Evolutionary conservation across 345 rosid genomes (phyloP).

Genomic region (Viola odorata): DNA sequence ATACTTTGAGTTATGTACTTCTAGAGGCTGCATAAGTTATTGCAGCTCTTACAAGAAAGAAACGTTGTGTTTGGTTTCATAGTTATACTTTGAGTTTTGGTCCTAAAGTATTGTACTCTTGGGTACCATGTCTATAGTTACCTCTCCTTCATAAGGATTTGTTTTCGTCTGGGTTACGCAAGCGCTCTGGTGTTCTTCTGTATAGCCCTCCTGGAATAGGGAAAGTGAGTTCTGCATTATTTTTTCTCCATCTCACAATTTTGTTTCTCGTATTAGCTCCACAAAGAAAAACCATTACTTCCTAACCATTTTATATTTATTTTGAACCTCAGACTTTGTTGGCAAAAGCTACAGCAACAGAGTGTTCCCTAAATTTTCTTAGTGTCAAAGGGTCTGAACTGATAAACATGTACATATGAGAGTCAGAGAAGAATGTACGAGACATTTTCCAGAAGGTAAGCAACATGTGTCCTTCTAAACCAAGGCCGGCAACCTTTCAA

Average conservation of each 20-base stretch:
- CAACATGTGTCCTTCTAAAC: constrained; percentile 7
- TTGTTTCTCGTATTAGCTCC: too few species aligned
- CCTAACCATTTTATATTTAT: constrained; percentile 15
- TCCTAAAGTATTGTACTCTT: constrained; percentile 6
- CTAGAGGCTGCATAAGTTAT: too few species aligned
- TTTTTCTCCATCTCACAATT: constrained; percentile 3
- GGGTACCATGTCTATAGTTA: constrained; percentile 34
- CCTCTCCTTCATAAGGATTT: constrained; percentile 93
- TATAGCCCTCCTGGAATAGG: constrained; percentile 99
- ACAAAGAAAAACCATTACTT: too few species aligned
- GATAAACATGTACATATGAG: constrained; percentile 99
- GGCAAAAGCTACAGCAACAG: constrained; percentile 99
- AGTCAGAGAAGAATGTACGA: constrained; percentile 91
- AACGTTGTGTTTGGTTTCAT: too few species aligned
- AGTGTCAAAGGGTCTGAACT: constrained; percentile 97
- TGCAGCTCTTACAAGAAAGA: too few species aligned
- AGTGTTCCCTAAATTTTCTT: constrained; percentile 88
- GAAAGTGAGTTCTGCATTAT: constrained; percentile 45
- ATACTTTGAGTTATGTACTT: neutral
- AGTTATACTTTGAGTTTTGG: too few species aligned
- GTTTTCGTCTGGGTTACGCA: constrained; percentile 89
- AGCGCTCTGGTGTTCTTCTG: constrained; percentile 95
- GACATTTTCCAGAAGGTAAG: constrained; percentile 95
- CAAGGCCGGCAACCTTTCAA: constrained; percentile 4
- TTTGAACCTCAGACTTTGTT: constrained; percentile 61